Evolutionary conservation across 768 basidiomycete species (phyloP), one percentile per base, ranked within the genome.

Genomic region (Trametes meyenii): DNA sequence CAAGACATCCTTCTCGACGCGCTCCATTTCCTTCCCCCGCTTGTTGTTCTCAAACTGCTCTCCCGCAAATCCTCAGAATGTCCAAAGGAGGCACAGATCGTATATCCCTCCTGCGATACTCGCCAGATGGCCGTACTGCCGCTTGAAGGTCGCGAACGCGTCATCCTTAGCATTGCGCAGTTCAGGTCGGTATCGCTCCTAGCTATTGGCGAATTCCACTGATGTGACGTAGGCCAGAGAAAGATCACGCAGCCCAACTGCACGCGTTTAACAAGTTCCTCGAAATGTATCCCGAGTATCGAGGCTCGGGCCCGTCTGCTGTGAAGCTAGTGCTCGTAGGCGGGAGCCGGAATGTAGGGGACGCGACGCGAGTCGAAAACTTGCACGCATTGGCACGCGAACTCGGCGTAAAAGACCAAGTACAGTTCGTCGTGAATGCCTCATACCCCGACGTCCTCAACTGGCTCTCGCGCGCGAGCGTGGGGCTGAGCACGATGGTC

Each of bases 401-500:
- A 49, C 77, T 97, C 2, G 81, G 73, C 5, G 79, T 97, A 29
- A 77, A 95, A 94, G 76, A 81, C 23, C 78, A 85, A 58, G 86
- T 92, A 26, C 79, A 87, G 53, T 92, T 99, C 65, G 75, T 91
- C 13, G 81, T 96, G 44, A 98, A 98, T 64, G 93, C 90, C 0
- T 77, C 90, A 4, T 98, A 90, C 65, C 70, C 85, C 0, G 81
- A 81, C 26, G 81, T 98, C 61, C 80, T 94, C 3, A 69, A 73
- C 5, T 87, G 89, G 82, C 79, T 99, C 2, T 85, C 88, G 7
- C 76, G 76, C 46, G 86, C 94, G 1, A 90, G 88, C 63, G 81
- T 98, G 16, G 96, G 96, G 0, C 71, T 98, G 24, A 96, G 92
- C 70, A 97, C 96, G 14, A 99, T 99, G 96, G 83, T 94, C 0